phyloP scores from a whole-genome alignment of 2,329 filamentous ascomycete species.

The Talaromyces verruculosus region DNA sequence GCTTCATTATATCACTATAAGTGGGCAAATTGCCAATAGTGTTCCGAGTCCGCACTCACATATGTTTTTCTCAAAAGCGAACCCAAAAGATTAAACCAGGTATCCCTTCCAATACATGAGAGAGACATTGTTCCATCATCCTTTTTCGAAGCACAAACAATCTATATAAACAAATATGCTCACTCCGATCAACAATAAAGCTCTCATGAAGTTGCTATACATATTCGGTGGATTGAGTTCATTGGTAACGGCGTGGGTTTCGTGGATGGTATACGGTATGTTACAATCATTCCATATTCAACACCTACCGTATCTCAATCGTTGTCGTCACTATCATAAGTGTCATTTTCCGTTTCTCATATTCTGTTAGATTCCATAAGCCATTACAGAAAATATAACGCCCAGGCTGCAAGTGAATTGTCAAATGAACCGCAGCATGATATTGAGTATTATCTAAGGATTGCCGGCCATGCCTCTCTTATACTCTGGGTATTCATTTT shows the following conservation, averaged over 20 bases:
- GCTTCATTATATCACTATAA: neutral
- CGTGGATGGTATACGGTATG: neutral
- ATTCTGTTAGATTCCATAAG: neutral
- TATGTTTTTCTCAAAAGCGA: neutral
- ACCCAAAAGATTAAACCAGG: neutral
- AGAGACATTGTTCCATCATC: neutral
- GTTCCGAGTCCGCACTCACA: neutral
- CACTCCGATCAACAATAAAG: neutral
- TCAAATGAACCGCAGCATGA: neutral
- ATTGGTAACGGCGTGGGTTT: neutral
- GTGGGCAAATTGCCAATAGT: neutral
- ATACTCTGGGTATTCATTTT: neutral
- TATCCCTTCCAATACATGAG: no score
- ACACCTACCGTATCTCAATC: neutral
- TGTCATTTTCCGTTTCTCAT: neutral
- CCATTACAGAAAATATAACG: neutral
- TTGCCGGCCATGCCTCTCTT: neutral
- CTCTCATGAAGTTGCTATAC: neutral
- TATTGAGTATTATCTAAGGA: neutral
- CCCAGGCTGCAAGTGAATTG: neutral
- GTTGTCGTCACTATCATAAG: neutral
- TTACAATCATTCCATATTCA: neutral
- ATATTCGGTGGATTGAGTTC: neutral
- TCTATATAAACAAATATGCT: neutral
- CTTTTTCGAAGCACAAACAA: neutral